A percentile compares a stretch with the other conserved stretches of the same genome.
Conservation (phyloP, 1,284 basidiomycete species). For the Trichosporon sp. region DNA sequence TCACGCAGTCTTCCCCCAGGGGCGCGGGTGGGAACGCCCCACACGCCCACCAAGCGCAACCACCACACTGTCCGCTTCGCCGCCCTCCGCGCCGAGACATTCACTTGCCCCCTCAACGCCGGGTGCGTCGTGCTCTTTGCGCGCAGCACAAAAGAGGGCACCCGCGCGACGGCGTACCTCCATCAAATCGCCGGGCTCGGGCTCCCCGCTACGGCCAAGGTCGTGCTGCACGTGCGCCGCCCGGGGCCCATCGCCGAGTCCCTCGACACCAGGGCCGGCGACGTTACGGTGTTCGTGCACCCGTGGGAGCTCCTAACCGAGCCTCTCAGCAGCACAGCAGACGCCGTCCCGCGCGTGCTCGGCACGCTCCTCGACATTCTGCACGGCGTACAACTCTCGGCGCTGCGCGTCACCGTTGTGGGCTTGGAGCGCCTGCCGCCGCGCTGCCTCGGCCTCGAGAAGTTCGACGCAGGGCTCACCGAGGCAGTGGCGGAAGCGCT, state of each 20-base stretch:
- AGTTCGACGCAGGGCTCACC: not conserved
- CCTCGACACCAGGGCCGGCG: not conserved
- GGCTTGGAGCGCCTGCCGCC: not conserved
- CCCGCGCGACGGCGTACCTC: not conserved
- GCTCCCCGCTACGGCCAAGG: not conserved
- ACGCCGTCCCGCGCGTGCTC: not conserved
- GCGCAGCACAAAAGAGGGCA: not conserved
- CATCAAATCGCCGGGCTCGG: not conserved
- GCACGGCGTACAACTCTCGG: not conserved
- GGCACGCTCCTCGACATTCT: not conserved
- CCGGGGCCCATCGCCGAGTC: not conserved
- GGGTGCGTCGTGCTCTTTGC: not conserved
- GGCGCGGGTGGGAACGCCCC: no score
- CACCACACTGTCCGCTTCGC: not conserved
- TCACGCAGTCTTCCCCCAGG: no score
- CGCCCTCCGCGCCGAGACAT: not conserved
- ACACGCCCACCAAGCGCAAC: no score
- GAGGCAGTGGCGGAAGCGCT: not conserved
- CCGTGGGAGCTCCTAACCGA: not conserved
- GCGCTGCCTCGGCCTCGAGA: not conserved
- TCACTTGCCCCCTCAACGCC: not conserved
- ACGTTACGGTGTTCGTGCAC: not conserved
- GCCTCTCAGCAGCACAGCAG: not conserved
- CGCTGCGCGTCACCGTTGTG: not conserved
- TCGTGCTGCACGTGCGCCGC: not conserved